Evolutionary conservation across 768 basidiomycete species (phyloP), one percentile per base, ranked within the genome.

Genomic region (Rhizopogon roseolus): DNA sequence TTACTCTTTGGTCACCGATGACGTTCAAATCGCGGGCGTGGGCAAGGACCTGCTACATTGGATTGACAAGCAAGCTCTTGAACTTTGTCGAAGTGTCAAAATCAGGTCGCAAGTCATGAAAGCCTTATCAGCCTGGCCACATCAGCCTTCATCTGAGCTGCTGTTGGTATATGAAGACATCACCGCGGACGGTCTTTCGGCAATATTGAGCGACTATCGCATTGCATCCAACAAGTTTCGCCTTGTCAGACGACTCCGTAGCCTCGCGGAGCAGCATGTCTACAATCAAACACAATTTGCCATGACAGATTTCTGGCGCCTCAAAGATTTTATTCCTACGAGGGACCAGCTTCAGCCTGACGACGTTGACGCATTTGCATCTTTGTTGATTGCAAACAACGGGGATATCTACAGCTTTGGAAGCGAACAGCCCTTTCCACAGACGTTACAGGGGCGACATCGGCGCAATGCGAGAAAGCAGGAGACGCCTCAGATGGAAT

Each of bases 51-150:
- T 92, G 8, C 64, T 82, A 32, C 53, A 62, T 4, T 92, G 88
- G 88, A 72, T 88, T 34, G 88, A 93, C 58, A 57, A 61, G 6
- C 79, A 84, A 61, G 76, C 77, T 27, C 53, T 72, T 7, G 48
- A 59, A 3, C 69, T 88, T 37, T 71, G 73, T 16, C 67, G 68
- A 46, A 67, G 70, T n/a, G 42, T 70, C 5, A 62, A 61, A 9
- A 64, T 81, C 38, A 67, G 71, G 36, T 59, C 63, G 3, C 74
- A 84, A 48, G 69, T 86, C 25, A 57, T 74, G 37, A 74, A 75
- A 32, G 86, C 86, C 6, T 71, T 92, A 14, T 78, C 83, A 4
- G 84, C 88, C 10, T 94, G 92, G 92, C 88, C 92, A 27, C 77
- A 82, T 41, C 75, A 80, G 9, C 81, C 83, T 1, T 78, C 79